phyloP scores from a whole-genome alignment of 257 asterid species.

The Scutellaria galericulata region DNA sequence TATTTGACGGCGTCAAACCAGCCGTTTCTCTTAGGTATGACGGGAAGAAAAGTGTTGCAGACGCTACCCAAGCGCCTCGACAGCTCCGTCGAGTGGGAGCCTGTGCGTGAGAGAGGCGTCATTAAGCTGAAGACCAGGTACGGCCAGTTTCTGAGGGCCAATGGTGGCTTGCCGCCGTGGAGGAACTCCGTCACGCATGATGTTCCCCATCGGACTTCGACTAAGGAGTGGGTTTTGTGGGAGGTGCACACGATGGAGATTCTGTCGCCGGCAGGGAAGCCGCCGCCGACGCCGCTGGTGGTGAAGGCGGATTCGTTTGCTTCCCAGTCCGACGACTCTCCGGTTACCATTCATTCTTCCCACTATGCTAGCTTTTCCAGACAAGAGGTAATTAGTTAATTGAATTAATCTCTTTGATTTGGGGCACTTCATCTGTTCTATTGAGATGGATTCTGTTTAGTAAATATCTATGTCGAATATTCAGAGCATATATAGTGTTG shows the following conservation, averaged over 20 bases:
- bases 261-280: slow-evolving; percentile 45
- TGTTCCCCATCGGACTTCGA: slow-evolving; percentile 64
- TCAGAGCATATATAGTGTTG: not conserved
- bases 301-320: slow-evolving; percentile 43
- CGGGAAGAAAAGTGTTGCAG: slow-evolving; percentile 68
- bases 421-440: not conserved
- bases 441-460: not conserved
- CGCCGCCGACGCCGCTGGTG: slow-evolving; percentile 42
- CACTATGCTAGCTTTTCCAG: slow-evolving; percentile 59
- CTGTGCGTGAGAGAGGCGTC: slow-evolving; percentile 53
- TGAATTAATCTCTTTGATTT: not conserved
- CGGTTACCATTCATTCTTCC: slow-evolving; percentile 45
- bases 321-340: slow-evolving; percentile 48
- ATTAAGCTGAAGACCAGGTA: slow-evolving; percentile 76
- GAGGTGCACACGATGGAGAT: slow-evolving; percentile 72
- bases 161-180: slow-evolving; percentile 93
- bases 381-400: slow-evolving; percentile 56
- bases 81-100: slow-evolving; percentile 89
- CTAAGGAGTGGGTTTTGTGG: slow-evolving; percentile 83
- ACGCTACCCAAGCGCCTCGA: slow-evolving; percentile 62
- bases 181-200: slow-evolving; percentile 85
- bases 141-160: slow-evolving; percentile 77
- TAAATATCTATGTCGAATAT: slow-evolving; percentile 13
- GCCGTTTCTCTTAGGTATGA: slow-evolving; percentile 75
- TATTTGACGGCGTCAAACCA: slow-evolving; percentile 64